phyloP scores from a whole-genome alignment of 2,329 filamentous ascomycete genomes.

The Ophiostoma populinum region DNA sequence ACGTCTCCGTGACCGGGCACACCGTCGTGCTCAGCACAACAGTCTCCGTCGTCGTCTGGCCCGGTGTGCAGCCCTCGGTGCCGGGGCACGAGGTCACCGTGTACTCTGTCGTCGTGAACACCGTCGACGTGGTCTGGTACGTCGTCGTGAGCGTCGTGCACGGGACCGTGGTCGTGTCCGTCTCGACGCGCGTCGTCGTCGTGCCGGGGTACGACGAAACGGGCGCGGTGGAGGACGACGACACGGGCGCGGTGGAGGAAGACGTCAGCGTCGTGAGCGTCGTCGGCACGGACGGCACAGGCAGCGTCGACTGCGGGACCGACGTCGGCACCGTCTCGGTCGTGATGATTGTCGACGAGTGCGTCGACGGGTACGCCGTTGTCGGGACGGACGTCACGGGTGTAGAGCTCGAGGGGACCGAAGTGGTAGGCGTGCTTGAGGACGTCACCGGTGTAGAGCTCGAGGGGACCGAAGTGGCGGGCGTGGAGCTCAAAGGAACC shows the following conservation, averaged over 20 bases:
- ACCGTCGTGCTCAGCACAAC: neutral
- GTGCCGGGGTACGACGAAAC: too few species aligned
- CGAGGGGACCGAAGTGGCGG: neutral
- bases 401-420: neutral
- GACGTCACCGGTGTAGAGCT: neutral
- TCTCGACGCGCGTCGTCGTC: slow-evolving; percentile 4
- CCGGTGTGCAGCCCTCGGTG: neutral
- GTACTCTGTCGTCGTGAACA: neutral
- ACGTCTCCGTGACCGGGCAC: neutral
- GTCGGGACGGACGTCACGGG: neutral
- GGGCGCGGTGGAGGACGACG: too few species aligned
- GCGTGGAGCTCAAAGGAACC: neutral
- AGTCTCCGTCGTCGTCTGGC: slow-evolving; percentile 8
- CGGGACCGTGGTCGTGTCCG: slow-evolving; percentile 10
- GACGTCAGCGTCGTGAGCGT: too few species aligned
- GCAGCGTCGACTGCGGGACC: too few species aligned
- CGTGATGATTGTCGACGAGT: too few species aligned
- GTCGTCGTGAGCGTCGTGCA: neutral
- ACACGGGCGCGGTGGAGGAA: too few species aligned
- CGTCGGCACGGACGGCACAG: too few species aligned
- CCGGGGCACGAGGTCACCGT: neutral
- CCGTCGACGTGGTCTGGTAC: neutral
- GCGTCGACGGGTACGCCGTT: too few species aligned
- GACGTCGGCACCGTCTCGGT: too few species aligned
- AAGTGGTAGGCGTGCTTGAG: too few species aligned